Evolutionary conservation across 345 rosid species (phyloP), one percentile per base, ranked within the genome.

Genomic region (Boechera retrofracta): DNA sequence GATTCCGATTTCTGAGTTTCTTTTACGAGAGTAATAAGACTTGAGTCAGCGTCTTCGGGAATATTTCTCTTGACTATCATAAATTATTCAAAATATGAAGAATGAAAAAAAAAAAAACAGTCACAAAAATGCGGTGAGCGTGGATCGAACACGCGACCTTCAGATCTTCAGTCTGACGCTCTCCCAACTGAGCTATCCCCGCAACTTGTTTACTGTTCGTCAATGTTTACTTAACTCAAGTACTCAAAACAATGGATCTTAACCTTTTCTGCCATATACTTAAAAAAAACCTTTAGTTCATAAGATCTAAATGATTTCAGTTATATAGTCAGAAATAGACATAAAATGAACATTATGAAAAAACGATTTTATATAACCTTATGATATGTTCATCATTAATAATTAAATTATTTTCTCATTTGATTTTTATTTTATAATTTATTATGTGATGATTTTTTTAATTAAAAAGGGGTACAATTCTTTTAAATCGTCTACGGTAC

Each of bases 161-260:
- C 86, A 88, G 87, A 86, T 86, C 89, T 86, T 86, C 88, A 84
- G 86, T 83, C 85, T 89, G 91, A 91, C 88, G 93, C 92, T 89
- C 91, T 89, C 97, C 95, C 97, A 88, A 88, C 93, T 91, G 95
- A 89, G 91, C 97, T 91, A 89, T 85, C 95, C 95, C 95, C 93
- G 87, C 79, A 0, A 3, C 0, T 2, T 63, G 36, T 12, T 13
- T 4, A 24, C 0, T 4, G 1, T 10, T 49, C 1, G 2, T 9
- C 7, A 49, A 49, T 7, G 5, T 18, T 3, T 2, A 1, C 18
- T 0, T 49, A 49, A 48, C 8, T 6, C 7, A 44, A 44, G 42
- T 39, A 41, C 44, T 41, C 13, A 10, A 39, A 39, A 39, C 48
- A 5, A 13, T 44, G 16, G 16, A 4, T 5, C 2, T 9, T 39